A percentile compares a stretch with the other conserved stretches of the same genome.
These are phyloP conservation scores for Fusarium praegraminearum DNA, from an alignment of 2,329 filamentous ascomycete genomes.

Conservation along the genomic window DNA sequence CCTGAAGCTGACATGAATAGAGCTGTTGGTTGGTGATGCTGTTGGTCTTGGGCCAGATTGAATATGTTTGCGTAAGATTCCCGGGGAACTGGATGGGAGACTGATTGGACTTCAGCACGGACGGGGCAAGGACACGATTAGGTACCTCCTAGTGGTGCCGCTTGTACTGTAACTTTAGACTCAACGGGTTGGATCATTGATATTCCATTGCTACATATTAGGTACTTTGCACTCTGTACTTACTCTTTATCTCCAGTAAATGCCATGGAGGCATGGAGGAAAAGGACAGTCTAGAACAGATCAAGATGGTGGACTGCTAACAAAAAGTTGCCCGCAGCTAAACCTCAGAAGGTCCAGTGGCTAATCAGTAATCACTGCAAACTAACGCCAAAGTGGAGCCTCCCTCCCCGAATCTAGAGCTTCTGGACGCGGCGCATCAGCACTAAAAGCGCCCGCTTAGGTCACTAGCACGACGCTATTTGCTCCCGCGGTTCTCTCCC, in stretches of 20 bases:
- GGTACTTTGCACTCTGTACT: not conserved
- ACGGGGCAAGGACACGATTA: not conserved
- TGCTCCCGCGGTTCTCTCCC: not conserved
- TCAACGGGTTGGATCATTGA: constrained; percentile 19
- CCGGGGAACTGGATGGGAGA: constrained; percentile 1
- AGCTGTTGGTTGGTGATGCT: not conserved
- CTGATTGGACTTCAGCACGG: constrained; percentile 3
- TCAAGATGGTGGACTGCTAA: not conserved
- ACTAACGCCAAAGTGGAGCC: not conserved
- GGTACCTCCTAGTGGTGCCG: not conserved
- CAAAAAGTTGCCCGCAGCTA: not conserved
- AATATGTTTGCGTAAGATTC: not conserved
- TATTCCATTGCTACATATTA: constrained; percentile 3
- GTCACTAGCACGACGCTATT: constrained; percentile 7
- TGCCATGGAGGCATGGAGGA: not conserved
- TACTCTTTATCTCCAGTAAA: not conserved
- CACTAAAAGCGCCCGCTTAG: not conserved
- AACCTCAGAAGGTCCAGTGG: not conserved
- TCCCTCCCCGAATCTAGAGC: not conserved
- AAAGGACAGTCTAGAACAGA: not conserved
- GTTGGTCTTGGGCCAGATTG: not conserved
- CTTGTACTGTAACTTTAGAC: not conserved
- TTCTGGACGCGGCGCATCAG: not conserved
- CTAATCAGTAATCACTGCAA: not conserved
- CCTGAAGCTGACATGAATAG: not conserved